Base-by-base conservation (phyloP, 2,329 filamentous ascomycete species). In the Leptographium galeiforme region DNA sequence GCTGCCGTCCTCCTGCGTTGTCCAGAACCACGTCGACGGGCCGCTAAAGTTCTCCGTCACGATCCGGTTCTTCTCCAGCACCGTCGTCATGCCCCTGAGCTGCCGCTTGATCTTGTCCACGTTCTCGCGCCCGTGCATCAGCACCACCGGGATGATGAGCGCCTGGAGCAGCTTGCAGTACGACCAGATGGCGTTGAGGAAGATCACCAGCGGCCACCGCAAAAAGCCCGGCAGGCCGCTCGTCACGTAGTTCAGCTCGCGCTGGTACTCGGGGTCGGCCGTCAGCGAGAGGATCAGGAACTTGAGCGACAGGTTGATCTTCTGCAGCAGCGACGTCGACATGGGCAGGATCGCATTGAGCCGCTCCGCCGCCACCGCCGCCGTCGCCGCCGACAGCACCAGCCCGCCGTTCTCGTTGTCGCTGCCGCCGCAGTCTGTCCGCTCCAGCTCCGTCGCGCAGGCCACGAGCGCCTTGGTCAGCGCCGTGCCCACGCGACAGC, bases 261-360 rank as follows among this genome's bases (percentile, higher is more conserved):
- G 62, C 56, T 72, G 69, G 51, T 69, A 72, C 56, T 72, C 70
- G 0, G 68, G 67, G 56, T 72, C 70, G 12, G 70, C 70, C 56
- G 71, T 69, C 10, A 68, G 62, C 8, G 70, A 65, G 19, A 72
- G 62, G 34, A 67, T 62, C 51, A 72, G 64, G 59, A 72, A 71
- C 51, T 72, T 72, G 52, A 56, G n/a, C 25, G 33, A 40, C 25
- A 44, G 38, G 16, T 48, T 48, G 34, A 52, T 38, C 39, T 46
- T 48, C 25, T 57, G 50, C 30, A 48, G 12, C 4, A 51, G 32
- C 16, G 53, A 57, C 8, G 49, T n/a, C 13, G 46, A 36, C n/a
- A 38, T 39, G 7, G 39, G 51, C 38, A 33, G 12, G 30, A 53
- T n/a, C 6, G 25, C 39, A 10, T 34, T 40, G 18, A 53, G 51